Percentiles rank a stretch among this genome's conserved stretches.
These are phyloP conservation scores for Puccinellia tenuiflora DNA, from an alignment of 176 grass and related monocot genomes.

Conservation along the genomic window DNA sequence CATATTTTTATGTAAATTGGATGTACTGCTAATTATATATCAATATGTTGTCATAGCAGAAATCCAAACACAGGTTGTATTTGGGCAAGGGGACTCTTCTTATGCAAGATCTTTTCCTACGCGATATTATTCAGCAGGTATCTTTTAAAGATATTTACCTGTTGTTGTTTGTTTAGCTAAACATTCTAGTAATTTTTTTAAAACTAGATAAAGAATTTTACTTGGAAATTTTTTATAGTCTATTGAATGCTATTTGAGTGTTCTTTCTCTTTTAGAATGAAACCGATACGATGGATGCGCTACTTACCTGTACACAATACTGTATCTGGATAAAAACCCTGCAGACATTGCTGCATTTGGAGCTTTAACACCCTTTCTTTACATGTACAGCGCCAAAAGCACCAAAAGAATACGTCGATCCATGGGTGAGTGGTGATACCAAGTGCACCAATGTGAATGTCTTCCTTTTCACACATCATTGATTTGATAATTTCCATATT, in stretches of 20 bases:
- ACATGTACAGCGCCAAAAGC: neutral
- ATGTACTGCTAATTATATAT: neutral
- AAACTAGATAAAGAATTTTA: neutral
- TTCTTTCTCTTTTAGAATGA: neutral
- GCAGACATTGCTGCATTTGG: neutral
- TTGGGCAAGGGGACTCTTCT: conserved; percentile 49
- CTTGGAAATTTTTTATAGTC: neutral
- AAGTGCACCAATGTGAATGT: neutral
- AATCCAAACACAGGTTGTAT: conserved; percentile 38
- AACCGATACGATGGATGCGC: neutral
- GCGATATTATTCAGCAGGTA: conserved; percentile 8
- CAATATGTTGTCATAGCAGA: conserved; percentile 11
- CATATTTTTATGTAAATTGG: neutral
- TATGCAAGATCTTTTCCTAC: conserved; percentile 36
- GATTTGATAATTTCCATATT: neutral
- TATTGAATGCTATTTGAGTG: neutral
- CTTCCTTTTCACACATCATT: neutral
- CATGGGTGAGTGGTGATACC: conserved; percentile 49
- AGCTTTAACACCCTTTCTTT: neutral
- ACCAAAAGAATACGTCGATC: conserved; percentile 42
- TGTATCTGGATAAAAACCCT: neutral
- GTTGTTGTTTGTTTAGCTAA: conserved; percentile 4
- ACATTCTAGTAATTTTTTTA: neutral
- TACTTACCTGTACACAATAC: neutral
- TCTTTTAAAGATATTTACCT: neutral